A percentile compares a stretch with the other conserved stretches of the same genome.
phyloP scores from a whole-genome alignment of 345 rosid species.

The Draba incana region DNA sequence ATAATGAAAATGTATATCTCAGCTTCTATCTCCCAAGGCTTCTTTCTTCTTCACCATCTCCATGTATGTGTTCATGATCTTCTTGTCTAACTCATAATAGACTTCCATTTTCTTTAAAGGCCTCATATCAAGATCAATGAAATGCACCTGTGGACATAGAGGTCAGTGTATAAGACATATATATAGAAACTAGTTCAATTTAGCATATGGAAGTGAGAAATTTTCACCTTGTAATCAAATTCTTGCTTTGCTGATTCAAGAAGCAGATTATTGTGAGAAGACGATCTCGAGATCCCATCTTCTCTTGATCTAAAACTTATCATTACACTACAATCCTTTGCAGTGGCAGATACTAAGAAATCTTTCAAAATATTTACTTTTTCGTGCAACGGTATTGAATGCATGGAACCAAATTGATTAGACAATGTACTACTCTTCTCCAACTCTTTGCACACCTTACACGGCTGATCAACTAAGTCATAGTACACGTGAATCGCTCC shows the following conservation, averaged over 20 bases:
- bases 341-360: slow-evolving; percentile 77
- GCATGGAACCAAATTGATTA: slow-evolving; percentile 51
- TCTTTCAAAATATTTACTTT: slow-evolving; percentile 77
- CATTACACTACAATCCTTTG: slow-evolving; percentile 89
- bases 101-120: slow-evolving; percentile 72
- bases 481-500: slow-evolving; percentile 93
- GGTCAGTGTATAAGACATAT: neutral
- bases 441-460: slow-evolving; percentile 61
- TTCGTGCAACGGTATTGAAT: slow-evolving; percentile 61
- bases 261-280: slow-evolving; percentile 48
- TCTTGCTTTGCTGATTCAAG: slow-evolving; percentile 71
- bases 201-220: neutral
- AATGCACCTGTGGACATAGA: slow-evolving; percentile 52
- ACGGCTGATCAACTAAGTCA: slow-evolving; percentile 62
- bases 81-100: slow-evolving; percentile 64
- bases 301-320: slow-evolving; percentile 66
- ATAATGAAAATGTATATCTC: slow-evolving; percentile 23
- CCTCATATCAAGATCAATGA: slow-evolving; percentile 90
- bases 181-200: neutral
- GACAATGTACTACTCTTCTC: slow-evolving; percentile 18
- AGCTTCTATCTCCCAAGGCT: slow-evolving; percentile 28
- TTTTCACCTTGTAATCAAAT: slow-evolving; percentile 73
- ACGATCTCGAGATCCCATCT: slow-evolving; percentile 46
- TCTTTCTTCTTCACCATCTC: slow-evolving; percentile 44
- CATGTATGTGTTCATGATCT: slow-evolving; percentile 53